Evolutionary conservation across 2,329 filamentous ascomycete genomes (phyloP), one percentile per base, ranked within the genome.

Genomic region (Fusarium newnesense): DNA sequence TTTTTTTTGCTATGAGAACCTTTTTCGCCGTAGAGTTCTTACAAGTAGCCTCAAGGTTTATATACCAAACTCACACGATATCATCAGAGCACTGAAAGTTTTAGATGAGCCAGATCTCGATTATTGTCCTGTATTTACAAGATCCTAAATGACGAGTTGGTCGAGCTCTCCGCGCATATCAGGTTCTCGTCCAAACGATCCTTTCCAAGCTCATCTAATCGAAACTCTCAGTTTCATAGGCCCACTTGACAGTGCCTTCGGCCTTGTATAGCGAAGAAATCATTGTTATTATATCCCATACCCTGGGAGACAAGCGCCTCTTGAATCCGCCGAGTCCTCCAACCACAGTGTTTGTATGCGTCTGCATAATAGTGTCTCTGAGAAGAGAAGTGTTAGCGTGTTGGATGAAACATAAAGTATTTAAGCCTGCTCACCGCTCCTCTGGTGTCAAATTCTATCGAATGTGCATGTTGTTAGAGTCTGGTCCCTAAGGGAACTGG

Each of bases 321-420:
- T 36, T 34, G 16, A 30, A 52, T 34, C 16, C 18, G n/a, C 30
- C 16, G 18, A 26, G 24, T 26, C n/a, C n/a, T 34, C 9, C 11
- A 10, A 16, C 16, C 30, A 24, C 15, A 24, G 11, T 30, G 5
- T 24, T n/a, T 24, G 8, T 24, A 3, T 13, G 28, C 11, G 4
- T 32, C 47, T 32, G 10, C 10, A 34, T 34, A 15, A 18, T 24
- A 18, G 5, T 2, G 11, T 13, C 3, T 8, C 16, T 24, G 4
- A 8, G 16, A 24, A 4, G 5, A 19, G 5, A 18, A 34, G 0
- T 34, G 5, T 13, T 9, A 18, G 16, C 8, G 2, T 24, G 2
- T 9, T 32, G 15, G 24, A 12, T 5, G 5, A 19, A 34, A 19
- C 4, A 10, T 7, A 10, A 34, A 34, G 8, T 19, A 10, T 11